A percentile compares a stretch with the other conserved stretches of the same genome.
Evolutionary conservation across 2,329 filamentous ascomycete species (phyloP).

Genomic region (Tolypocladium guangdongense): DNA sequence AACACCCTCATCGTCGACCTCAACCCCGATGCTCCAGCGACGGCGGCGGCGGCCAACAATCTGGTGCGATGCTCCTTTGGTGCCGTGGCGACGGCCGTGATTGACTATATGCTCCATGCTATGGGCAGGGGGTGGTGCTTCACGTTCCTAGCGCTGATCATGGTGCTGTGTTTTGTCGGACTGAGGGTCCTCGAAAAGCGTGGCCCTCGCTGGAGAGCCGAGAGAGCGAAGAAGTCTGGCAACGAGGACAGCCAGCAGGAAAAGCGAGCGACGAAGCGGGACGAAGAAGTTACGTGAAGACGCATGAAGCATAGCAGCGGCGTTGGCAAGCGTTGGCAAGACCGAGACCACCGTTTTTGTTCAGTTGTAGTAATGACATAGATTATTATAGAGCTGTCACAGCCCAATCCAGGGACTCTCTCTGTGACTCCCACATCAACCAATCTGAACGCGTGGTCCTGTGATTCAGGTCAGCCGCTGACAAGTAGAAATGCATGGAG

Average conservation of each 20-base stretch:
- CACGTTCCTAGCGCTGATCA: slow-evolving; percentile 44
- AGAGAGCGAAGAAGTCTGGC: slow-evolving; percentile 26
- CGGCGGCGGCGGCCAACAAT: slow-evolving; percentile 54
- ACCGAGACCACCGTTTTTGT: background rate
- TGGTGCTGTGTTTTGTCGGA: slow-evolving; percentile 34
- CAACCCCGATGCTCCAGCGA: slow-evolving; percentile 48
- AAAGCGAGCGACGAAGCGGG: background rate
- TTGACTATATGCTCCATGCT: slow-evolving; percentile 44
- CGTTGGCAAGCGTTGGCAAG: slow-evolving; percentile 4
- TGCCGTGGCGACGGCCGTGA: slow-evolving; percentile 46
- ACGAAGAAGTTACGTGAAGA: background rate
- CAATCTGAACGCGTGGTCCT: slow-evolving; percentile 94
- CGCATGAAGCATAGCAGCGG: slow-evolving; percentile 5
- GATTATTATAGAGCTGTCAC: slow-evolving; percentile 36
- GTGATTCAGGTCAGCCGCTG: background rate
- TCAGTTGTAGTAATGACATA: background rate
- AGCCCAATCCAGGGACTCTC: slow-evolving; percentile 56
- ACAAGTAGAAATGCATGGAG: background rate
- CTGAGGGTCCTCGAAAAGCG: slow-evolving; percentile 37
- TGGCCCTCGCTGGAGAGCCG: slow-evolving; percentile 40
- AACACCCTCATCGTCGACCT: slow-evolving; percentile 54
- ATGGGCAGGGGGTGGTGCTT: slow-evolving; percentile 55
- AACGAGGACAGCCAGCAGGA: background rate
- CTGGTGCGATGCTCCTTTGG: slow-evolving; percentile 50
- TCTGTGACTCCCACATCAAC: slow-evolving; percentile 85